phyloP scores from a whole-genome alignment of 495 filamentous ascomycete genomes.

The Daldinia vernicosa region DNA sequence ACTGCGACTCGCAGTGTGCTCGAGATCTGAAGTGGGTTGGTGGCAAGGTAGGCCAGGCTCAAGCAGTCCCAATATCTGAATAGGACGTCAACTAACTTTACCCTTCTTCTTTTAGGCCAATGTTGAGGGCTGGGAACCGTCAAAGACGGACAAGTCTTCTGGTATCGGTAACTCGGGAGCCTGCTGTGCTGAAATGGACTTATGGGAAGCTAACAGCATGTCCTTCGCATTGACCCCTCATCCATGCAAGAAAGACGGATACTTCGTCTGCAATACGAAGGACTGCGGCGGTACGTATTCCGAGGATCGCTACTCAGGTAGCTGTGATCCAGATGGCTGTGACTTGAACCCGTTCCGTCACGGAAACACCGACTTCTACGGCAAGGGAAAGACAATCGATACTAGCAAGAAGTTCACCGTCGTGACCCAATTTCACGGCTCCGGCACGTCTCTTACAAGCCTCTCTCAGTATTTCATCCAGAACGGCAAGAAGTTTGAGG shows the following conservation, averaged over 20 bases:
- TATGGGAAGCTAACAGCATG: constrained; percentile 75
- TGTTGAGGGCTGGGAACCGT: constrained; percentile 65
- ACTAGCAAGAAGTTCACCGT: constrained; percentile 69
- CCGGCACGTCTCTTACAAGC: constrained; percentile 66
- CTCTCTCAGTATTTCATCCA: constrained; percentile 65
- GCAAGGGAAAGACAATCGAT: constrained; percentile 62
- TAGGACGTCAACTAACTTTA: background rate
- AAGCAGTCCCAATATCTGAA: background rate
- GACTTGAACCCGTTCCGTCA: constrained; percentile 61
- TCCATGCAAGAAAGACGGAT: constrained; percentile 61
- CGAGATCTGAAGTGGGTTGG: constrained; percentile 61
- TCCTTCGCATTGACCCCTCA: constrained; percentile 71
- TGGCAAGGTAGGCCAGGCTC: constrained; percentile 48
- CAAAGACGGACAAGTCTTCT: constrained; percentile 63
- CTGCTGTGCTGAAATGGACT: constrained; percentile 79
- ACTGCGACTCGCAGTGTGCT: constrained; percentile 67
- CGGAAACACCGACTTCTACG: constrained; percentile 65
- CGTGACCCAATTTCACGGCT: constrained; percentile 72
- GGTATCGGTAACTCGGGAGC: constrained; percentile 66
- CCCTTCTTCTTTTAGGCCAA: constrained; percentile 54
- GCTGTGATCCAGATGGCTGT: constrained; percentile 62
- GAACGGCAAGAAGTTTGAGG: constrained; percentile 61
- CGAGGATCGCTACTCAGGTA: constrained; percentile 54
- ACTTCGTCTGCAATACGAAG: constrained; percentile 56
- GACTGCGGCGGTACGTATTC: constrained; percentile 62